Conservation (phyloP, 345 rosid genomes). For the Moricandia moricandioides region DNA sequence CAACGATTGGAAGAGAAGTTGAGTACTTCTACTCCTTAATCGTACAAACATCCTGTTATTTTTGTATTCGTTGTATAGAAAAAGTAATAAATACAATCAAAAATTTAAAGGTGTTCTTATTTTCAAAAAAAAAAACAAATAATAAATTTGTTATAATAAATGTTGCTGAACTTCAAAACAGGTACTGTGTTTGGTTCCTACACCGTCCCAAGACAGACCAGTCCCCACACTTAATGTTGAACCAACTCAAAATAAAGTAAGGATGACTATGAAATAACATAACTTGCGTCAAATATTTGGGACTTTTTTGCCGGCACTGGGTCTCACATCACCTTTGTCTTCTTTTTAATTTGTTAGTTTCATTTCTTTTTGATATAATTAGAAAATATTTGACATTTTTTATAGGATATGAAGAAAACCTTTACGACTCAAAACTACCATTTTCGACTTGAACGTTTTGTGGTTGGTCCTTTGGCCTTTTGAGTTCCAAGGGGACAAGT, state of each 20-base stretch:
- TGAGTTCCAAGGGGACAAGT: conserved; percentile 42
- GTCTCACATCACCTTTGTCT: not conserved
- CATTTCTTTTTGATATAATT: not conserved
- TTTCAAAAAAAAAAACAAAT: not conserved
- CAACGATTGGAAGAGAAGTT: conserved; percentile 22
- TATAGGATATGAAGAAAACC: not conserved
- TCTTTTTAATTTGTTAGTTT: conserved; percentile 1
- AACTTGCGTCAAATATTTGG: conserved; percentile 24
- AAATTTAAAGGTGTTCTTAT: not conserved
- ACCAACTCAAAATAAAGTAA: not conserved
- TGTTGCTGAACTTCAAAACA: conserved; percentile 10
- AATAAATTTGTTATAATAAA: not conserved
- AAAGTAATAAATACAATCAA: too few relatives aligned
- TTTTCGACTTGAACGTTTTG: not conserved
- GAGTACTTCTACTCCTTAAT: conserved; percentile 8
- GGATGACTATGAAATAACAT: conserved; percentile 33
- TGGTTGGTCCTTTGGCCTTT: conserved; percentile 36
- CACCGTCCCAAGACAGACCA: conserved; percentile 27
- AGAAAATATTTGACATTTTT: conserved; percentile 8
- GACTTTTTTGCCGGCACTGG: conserved; percentile 32
- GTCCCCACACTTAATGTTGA: conserved; percentile 35
- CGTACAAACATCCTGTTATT: conserved; percentile 1
- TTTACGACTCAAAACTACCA: conserved; percentile 27
- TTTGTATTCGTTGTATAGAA: not conserved
- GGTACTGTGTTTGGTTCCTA: conserved; percentile 23